A percentile compares a stretch with the other conserved stretches of the same genome.
These are phyloP conservation scores for Globisporangium paroecandrum DNA, from an alignment of 352 stramenopile species.

Conservation along the genomic window DNA sequence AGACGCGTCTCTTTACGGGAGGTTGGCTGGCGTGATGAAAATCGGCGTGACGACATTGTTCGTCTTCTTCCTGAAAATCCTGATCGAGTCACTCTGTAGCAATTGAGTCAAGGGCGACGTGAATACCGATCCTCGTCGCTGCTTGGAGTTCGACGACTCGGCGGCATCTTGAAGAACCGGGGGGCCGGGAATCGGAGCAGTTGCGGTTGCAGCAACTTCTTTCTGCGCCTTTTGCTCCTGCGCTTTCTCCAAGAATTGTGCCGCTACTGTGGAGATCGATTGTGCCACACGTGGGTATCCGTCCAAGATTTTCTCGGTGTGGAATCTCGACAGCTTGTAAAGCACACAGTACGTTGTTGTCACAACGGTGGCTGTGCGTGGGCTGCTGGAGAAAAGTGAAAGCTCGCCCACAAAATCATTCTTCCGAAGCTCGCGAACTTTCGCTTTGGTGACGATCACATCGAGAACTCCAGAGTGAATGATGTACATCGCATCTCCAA, in stretches of 20 bases:
- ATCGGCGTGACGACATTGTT: slow-evolving; percentile 13
- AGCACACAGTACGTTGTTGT: slow-evolving; percentile 66
- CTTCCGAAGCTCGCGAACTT: slow-evolving; percentile 70
- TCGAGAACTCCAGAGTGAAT: slow-evolving; percentile 66
- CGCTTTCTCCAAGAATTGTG: slow-evolving; percentile 16
- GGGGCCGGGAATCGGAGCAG: not conserved
- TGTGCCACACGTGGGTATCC: slow-evolving; percentile 44
- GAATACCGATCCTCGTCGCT: slow-evolving; percentile 3
- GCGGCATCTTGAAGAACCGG: not conserved
- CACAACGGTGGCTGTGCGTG: slow-evolving; percentile 49
- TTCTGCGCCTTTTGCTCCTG: slow-evolving; percentile 20
- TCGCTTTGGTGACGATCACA: slow-evolving; percentile 50
- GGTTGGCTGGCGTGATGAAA: not conserved
- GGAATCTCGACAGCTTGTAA: slow-evolving; percentile 65
- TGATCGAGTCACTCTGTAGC: not conserved
- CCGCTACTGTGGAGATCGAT: slow-evolving; percentile 27
- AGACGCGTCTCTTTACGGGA: not conserved
- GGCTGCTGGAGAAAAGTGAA: slow-evolving; percentile 58
- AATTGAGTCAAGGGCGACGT: not conserved
- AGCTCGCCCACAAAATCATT: slow-evolving; percentile 69
- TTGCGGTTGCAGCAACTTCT: not conserved
- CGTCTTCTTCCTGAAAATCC: slow-evolving; percentile 10
- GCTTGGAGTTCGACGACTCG: not conserved
- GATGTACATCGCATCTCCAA: slow-evolving; percentile 75
- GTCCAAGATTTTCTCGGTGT: slow-evolving; percentile 49